Conservation (phyloP, 1,284 basidiomycete species). For the Fomitopsis palustris region DNA sequence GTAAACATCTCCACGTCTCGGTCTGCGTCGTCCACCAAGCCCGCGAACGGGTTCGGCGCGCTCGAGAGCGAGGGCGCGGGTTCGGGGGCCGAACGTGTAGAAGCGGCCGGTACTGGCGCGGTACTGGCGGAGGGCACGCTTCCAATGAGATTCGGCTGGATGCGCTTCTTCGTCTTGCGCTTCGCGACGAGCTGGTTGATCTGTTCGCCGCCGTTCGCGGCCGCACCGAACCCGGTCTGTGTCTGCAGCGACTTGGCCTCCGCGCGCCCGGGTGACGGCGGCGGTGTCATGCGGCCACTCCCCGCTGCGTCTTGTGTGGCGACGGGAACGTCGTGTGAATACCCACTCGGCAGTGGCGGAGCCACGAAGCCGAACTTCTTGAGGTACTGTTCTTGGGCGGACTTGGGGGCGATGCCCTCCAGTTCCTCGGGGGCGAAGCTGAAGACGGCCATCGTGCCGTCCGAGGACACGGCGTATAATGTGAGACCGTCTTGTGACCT, state of each 20-base stretch:
- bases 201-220: constrained; percentile 39
- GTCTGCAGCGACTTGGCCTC: constrained; percentile 24
- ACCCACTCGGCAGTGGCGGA: constrained; percentile 63
- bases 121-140: constrained; percentile 35
- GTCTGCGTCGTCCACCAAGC: constrained; percentile 11
- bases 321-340: constrained; percentile 47
- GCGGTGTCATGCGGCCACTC: constrained; percentile 41
- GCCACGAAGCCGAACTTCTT: constrained; percentile 73
- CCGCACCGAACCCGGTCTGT: constrained; percentile 36
- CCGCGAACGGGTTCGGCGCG: constrained; percentile 15
- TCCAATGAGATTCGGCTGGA: constrained; percentile 48
- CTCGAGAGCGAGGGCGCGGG: constrained; percentile 10
- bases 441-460: constrained; percentile 90
- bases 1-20: constrained; percentile 19
- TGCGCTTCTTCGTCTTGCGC: constrained; percentile 60
- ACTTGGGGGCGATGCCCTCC: constrained; percentile 76
- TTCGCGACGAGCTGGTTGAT: constrained; percentile 75
- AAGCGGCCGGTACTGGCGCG: constrained; percentile 12
- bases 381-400: constrained; percentile 74
- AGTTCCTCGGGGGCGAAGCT: constrained; percentile 79
- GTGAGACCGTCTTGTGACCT: constrained; percentile 92
- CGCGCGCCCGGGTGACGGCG: constrained; percentile 40
- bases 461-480: constrained; percentile 93
- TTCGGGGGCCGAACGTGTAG: constrained; percentile 11
- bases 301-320: constrained; percentile 8